Evolutionary conservation across 257 asterid species (phyloP).

Genomic region (Plantago elongata): DNA sequence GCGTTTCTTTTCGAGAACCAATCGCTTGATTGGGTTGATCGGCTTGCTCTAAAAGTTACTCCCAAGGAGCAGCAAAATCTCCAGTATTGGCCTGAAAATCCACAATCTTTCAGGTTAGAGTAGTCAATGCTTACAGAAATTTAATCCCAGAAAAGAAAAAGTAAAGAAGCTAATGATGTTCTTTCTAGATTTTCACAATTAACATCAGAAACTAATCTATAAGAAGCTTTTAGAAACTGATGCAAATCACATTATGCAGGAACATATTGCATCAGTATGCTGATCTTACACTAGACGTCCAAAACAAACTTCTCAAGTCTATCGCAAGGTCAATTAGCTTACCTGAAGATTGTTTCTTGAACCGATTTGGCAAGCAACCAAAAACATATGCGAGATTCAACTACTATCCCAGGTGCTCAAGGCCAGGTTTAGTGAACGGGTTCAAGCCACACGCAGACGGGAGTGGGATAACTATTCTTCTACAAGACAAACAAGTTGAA

Average conservation of each 20-base stretch:
- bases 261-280: constrained; percentile 32
- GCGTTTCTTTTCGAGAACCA: constrained; percentile 46
- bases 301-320: constrained; percentile 31
- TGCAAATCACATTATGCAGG: constrained; percentile 22
- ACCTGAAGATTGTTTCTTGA: constrained; percentile 39
- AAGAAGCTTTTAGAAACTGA: too few relatives aligned
- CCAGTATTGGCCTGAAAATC: constrained; percentile 54
- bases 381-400: constrained; percentile 44
- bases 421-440: constrained; percentile 58
- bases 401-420: constrained; percentile 62
- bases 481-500: constrained; percentile 55
- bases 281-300: constrained; percentile 17
- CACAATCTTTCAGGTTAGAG: constrained; percentile 41
- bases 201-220: too few relatives aligned
- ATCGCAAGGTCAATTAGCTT: constrained; percentile 45
- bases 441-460: constrained; percentile 73
- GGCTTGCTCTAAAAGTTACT: constrained; percentile 44
- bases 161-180: too few relatives aligned
- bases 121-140: too few relatives aligned
- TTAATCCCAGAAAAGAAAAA: too few relatives aligned
- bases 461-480: constrained; percentile 44
- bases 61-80: constrained; percentile 37
- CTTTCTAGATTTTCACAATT: too few relatives aligned
- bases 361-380: constrained; percentile 38
- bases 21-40: constrained; percentile 62